A percentile compares a stretch with the other conserved stretches of the same genome.
Evolutionary conservation across 345 rosid species (phyloP).

Genomic region (Citrus australasica): DNA sequence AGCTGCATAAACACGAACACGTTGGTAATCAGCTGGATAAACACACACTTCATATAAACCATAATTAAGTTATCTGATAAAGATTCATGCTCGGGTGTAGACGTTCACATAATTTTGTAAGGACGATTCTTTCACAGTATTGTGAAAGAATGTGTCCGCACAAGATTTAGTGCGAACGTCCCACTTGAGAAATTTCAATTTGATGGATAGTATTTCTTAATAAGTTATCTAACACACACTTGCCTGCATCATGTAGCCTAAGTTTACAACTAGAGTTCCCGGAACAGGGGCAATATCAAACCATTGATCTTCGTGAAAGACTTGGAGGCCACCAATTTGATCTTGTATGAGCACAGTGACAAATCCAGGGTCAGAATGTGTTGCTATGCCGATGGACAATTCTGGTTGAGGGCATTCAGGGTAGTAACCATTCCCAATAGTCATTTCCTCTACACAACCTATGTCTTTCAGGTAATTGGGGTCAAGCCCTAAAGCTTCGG

Average conservation of each 20-base stretch:
- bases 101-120: no score
- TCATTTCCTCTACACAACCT: constrained; percentile 25
- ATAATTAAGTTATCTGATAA: no score
- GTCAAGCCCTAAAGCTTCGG: constrained; percentile 21
- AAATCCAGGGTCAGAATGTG: constrained; percentile 27
- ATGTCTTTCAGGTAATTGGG: constrained; percentile 14
- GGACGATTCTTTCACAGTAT: no score
- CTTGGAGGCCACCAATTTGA: constrained; percentile 35
- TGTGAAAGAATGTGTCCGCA: no score
- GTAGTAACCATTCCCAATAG: constrained; percentile 25
- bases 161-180: no score
- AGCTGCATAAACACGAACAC: background rate
- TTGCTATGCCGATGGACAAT: constrained; percentile 27
- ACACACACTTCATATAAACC: no score
- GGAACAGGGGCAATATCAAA: constrained; percentile 21
- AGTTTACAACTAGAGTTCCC: constrained; percentile 22
- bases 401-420: constrained; percentile 44
- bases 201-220: no score
- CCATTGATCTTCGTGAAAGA: constrained; percentile 28
- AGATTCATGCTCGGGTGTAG: no score
- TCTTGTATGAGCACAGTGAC: constrained; percentile 35
- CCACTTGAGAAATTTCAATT: no score
- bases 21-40: no score
- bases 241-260: constrained; percentile 36
- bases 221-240: background rate